Evolutionary conservation across 345 rosid species (phyloP), one percentile per base, ranked within the genome.

Genomic region (Populus tremula): DNA sequence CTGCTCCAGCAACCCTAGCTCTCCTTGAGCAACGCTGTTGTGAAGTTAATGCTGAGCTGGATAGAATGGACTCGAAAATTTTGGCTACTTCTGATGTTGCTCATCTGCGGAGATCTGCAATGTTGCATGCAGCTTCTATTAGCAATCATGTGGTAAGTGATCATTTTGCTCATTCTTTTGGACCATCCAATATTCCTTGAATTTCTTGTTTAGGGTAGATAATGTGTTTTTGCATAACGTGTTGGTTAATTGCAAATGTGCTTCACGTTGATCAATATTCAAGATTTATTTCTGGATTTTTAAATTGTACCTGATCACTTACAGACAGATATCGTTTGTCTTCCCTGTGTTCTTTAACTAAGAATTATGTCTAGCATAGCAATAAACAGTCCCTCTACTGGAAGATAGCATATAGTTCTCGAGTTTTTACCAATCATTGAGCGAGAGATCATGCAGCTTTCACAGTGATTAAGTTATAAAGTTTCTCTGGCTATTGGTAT

Each of bases 1-100:
- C 98, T 59, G 87, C 98, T 36, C 98, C 99, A 39, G 93, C 98
- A 62, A 96, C 98, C 71, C 92, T 96, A 70, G 99, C 97, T 80
- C 87, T 93, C 87, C 97, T 96, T 80, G 98, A 96, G 82, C 92
- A 93, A 80, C 93, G 97, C 2, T 92, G 98, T 78, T 72, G 85
- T 76, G 98, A 93, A 86, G 89, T 96, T 71, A 77, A 77, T 8
- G 75, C 77, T 13, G 97, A 96, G 83, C 78, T 96, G 69, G 78
- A 85, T 35, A 87, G 84, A 69, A 87, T 94, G 91, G 95, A 92
- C 75, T 89, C 87, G 53, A 91, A 91, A 78, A 87, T 96, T 62
- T 84, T 87, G 72, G 91, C 97, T 69, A 93, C 99, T 85, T 96
- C 98, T 38, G 97, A 96, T 80, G 92, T 93, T 80, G 86, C 97